Percentiles rank a stretch among this genome's conserved stretches.
These are phyloP conservation scores for Alternaria brassicicola DNA, from an alignment of 2,329 filamentous ascomycete species.

Conservation along the genomic window DNA sequence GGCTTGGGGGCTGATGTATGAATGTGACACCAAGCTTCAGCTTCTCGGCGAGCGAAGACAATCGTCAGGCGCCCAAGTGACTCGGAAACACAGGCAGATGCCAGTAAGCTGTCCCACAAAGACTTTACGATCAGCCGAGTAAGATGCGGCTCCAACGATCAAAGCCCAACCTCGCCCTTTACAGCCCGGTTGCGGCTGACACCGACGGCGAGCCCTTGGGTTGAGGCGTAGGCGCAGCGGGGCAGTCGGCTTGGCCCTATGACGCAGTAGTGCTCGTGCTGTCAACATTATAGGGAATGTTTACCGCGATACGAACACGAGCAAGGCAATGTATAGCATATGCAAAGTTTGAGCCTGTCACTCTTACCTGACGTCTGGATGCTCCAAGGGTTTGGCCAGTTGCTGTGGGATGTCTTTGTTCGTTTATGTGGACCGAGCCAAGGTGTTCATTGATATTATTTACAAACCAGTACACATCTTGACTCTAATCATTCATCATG, in stretches of 20 bases:
- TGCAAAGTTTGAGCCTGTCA: constrained; percentile 5
- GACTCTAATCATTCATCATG: constrained; percentile 17
- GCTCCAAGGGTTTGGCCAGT: neutral
- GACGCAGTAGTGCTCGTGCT: constrained; percentile 22
- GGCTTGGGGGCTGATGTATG: constrained; percentile 22
- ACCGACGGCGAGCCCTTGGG: constrained; percentile 8
- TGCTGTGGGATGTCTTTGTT: neutral
- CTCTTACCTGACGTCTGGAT: neutral
- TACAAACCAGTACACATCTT: constrained; percentile 19
- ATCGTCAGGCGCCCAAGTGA: constrained; percentile 10
- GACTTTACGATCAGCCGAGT: constrained; percentile 1
- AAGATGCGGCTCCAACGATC: constrained; percentile 12
- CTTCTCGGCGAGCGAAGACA: constrained; percentile 9
- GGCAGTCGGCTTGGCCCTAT: constrained; percentile 30
- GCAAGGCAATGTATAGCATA: neutral
- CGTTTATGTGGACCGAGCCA: constrained; percentile 8
- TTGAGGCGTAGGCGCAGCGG: constrained; percentile 17
- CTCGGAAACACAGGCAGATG: constrained; percentile 4
- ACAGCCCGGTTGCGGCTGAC: constrained; percentile 38
- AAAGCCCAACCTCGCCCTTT: constrained; percentile 30
- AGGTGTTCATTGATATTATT: constrained; percentile 22
- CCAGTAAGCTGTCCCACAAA: constrained; percentile 1
- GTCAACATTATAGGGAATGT: neutral
- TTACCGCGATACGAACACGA: constrained; percentile 3
- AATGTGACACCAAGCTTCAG: constrained; percentile 20